Evolutionary conservation across 129 eudicot genomes (phyloP).

Genomic region (Daucus carota): DNA sequence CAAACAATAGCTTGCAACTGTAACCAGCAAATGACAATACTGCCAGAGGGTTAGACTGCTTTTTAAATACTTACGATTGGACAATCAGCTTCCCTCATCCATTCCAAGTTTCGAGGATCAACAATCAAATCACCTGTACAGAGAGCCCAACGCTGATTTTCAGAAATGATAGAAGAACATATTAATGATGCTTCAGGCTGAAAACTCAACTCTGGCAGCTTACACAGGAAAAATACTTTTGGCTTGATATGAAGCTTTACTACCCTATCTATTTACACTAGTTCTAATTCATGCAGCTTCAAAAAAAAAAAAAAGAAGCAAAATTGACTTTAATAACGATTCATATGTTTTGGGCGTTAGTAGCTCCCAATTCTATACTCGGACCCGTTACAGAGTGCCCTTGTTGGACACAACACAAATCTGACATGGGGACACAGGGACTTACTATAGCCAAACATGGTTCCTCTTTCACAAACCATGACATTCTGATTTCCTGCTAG

Average conservation of each 20-base stretch:
- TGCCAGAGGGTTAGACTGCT: not conserved
- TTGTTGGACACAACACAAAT: not conserved
- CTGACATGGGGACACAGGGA: not conserved
- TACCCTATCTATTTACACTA: not conserved
- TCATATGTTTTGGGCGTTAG: not conserved
- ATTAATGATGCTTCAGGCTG: not conserved
- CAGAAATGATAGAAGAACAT: not conserved
- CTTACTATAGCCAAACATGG: conserved; percentile 98
- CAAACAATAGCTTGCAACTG: not conserved
- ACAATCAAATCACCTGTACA: conserved; percentile 81
- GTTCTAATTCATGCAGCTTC: not conserved
- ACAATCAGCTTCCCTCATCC: conserved; percentile 94
- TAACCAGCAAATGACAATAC: not conserved
- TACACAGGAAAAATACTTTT: not conserved
- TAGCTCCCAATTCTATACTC: not conserved
- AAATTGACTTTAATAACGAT: not conserved
- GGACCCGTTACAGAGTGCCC: not conserved
- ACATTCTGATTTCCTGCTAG: conserved; percentile 91
- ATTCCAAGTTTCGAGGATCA: conserved; percentile 92
- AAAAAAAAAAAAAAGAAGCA: not conserved
- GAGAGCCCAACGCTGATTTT: conserved; percentile 1
- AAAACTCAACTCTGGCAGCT: not conserved
- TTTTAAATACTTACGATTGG: conserved; percentile 61
- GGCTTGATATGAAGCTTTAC: not conserved
- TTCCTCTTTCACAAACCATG: conserved; percentile 97